Evolutionary conservation across 2,329 filamentous ascomycete genomes (phyloP).

Genomic region (Emergomyces orientalis): DNA sequence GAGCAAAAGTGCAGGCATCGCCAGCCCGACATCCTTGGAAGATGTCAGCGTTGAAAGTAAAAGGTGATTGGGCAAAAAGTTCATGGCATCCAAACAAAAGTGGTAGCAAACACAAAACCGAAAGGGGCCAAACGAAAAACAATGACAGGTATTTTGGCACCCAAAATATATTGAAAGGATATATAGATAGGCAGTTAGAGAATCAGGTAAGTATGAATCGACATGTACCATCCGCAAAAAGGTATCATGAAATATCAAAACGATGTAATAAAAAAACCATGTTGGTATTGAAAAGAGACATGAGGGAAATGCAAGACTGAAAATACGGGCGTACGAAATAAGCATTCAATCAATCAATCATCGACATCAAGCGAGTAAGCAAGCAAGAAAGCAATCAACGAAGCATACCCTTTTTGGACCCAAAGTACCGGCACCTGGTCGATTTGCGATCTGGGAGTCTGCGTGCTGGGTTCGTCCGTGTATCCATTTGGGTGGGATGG

Average conservation of each 20-base stretch:
- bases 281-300: slow-evolving; percentile 9
- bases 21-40: slow-evolving; percentile 44
- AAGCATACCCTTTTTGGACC: slow-evolving; percentile 32
- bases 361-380: not conserved
- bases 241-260: slow-evolving; percentile 4
- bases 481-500: slow-evolving; percentile 14
- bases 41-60: slow-evolving; percentile 17
- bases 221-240: not conserved
- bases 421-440: slow-evolving; percentile 31
- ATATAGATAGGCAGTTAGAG: not conserved
- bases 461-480: slow-evolving; percentile 12
- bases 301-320: not conserved
- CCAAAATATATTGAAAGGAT: not conserved
- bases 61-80: not conserved
- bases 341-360: slow-evolving; percentile 7
- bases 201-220: not conserved
- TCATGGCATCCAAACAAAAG: not conserved
- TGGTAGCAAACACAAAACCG: not conserved
- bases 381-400: slow-evolving; percentile 14
- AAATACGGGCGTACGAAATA: slow-evolving; percentile 11
- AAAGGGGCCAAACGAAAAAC: not conserved
- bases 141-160: not conserved
- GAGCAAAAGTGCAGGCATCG: slow-evolving; percentile 42
- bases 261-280: slow-evolving; percentile 12
- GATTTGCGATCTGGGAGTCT: slow-evolving; percentile 13